A percentile compares a stretch with the other conserved stretches of the same genome.
Conservation (phyloP, 805 yeast species). For the Candida ulmi region DNA sequence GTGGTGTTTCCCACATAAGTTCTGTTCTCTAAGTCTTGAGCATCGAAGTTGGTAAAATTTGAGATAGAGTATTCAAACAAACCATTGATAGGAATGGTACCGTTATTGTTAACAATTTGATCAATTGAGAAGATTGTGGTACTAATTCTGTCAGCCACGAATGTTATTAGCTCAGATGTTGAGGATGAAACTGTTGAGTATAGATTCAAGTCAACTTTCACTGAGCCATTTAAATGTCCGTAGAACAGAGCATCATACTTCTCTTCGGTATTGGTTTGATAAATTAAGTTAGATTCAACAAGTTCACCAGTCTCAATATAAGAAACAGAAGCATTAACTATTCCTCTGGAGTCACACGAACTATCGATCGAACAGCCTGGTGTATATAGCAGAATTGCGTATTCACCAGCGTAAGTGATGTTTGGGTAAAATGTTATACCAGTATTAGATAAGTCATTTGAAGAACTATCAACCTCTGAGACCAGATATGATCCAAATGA, state of each 20-base stretch:
- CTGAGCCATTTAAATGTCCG: slow-evolving; percentile 56
- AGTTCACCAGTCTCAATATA: slow-evolving; percentile 33
- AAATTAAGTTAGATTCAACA: slow-evolving; percentile 42
- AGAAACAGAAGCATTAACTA: slow-evolving; percentile 67
- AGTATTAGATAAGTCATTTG: slow-evolving; percentile 26
- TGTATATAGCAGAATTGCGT: slow-evolving; percentile 67
- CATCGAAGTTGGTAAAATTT: slow-evolving; percentile 47
- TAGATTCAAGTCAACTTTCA: slow-evolving; percentile 39
- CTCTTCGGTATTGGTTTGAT: slow-evolving; percentile 73
- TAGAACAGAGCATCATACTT: slow-evolving; percentile 76
- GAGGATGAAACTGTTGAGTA: slow-evolving; percentile 24
- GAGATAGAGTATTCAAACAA: slow-evolving; percentile 74
- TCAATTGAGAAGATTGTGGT: slow-evolving; percentile 45
- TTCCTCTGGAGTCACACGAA: slow-evolving; percentile 68
- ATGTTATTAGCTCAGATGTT: slow-evolving; percentile 30
- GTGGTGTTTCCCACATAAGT: slow-evolving; percentile 44
- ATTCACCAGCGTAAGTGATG: slow-evolving; percentile 67
- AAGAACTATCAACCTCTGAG: slow-evolving; percentile 19
- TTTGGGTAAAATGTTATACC: slow-evolving; percentile 60
- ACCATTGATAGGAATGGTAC: slow-evolving; percentile 54
- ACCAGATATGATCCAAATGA: slow-evolving; percentile 31
- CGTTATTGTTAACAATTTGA: slow-evolving; percentile 26
- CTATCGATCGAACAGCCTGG: slow-evolving; percentile 77
- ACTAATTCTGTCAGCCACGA: slow-evolving; percentile 69
- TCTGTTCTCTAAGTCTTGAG: slow-evolving; percentile 20